A percentile compares a stretch with the other conserved stretches of the same genome.
Evolutionary conservation across 2,329 filamentous ascomycete species (phyloP).

Genomic region (Clathrospora elynae): DNA sequence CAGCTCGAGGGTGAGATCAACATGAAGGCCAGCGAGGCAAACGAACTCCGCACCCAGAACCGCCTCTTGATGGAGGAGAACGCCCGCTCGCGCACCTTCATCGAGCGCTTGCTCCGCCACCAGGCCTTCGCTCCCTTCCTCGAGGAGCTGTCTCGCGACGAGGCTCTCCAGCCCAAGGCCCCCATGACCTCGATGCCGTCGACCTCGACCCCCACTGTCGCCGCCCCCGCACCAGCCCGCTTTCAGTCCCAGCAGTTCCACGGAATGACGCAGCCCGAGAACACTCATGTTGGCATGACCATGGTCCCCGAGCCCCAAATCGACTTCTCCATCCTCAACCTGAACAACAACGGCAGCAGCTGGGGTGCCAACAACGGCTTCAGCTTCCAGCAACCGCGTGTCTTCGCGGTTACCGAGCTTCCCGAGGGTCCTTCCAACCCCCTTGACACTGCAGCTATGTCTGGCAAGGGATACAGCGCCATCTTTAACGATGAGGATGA

Average conservation of each 20-base stretch:
- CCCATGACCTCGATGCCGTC: conserved; percentile 36
- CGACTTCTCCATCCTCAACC: conserved; percentile 73
- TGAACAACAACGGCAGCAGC: conserved; percentile 53
- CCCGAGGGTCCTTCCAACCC: conserved; percentile 66
- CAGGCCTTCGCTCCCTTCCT: conserved; percentile 56
- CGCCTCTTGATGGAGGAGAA: conserved; percentile 83
- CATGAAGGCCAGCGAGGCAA: conserved; percentile 79
- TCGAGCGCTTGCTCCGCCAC: conserved; percentile 69
- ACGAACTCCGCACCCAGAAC: conserved; percentile 81
- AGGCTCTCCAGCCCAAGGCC: conserved; percentile 41
- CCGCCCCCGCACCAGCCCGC: conserved; percentile 54
- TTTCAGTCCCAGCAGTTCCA: conserved; percentile 60
- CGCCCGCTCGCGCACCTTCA: conserved; percentile 80
- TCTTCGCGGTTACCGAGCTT: conserved; percentile 74
- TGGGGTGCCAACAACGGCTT: conserved; percentile 60
- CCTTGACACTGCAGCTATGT: conserved; percentile 65
- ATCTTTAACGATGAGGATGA: conserved; percentile 43
- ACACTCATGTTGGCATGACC: conserved; percentile 70
- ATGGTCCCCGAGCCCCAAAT: conserved; percentile 80
- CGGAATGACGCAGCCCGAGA: conserved; percentile 58
- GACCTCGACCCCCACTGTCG: conserved; percentile 35
- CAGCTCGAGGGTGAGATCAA: conserved; percentile 92
- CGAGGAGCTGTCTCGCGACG: conserved; percentile 50
- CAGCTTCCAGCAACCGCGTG: conserved; percentile 63
- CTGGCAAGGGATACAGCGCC: conserved; percentile 65